These are phyloP conservation scores for Lichtheimia corymbifera DNA, from an alignment of 371 early-diverging fungal species.

Conservation along the genomic window DNA sequence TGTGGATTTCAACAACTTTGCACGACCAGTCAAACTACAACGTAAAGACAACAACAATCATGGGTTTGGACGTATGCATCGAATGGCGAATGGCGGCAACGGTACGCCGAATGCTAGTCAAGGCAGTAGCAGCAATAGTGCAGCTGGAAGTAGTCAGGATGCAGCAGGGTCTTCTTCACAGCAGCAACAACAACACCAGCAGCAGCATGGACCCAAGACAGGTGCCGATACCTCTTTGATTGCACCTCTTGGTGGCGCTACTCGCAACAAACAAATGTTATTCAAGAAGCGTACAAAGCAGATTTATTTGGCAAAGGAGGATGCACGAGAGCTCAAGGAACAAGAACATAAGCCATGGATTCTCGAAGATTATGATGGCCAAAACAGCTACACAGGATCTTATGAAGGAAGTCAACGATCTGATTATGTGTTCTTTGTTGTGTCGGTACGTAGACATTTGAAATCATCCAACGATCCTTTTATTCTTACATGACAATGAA, in stretches of 20 bases:
- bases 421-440: slow-evolving; percentile 81
- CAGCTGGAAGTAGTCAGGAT: slow-evolving; percentile 12
- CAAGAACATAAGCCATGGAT: slow-evolving; percentile 82
- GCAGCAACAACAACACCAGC: slow-evolving; percentile 28
- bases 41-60: slow-evolving; percentile 51
- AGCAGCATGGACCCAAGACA: slow-evolving; percentile 47
- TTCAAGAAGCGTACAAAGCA: slow-evolving; percentile 86
- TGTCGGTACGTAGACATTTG: slow-evolving; percentile 31
- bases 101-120: slow-evolving; percentile 10
- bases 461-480: not conserved
- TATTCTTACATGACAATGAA: not conserved
- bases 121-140: slow-evolving; percentile 24
- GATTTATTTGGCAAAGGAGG: slow-evolving; percentile 75
- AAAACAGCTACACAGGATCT: slow-evolving; percentile 71
- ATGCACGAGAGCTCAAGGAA: slow-evolving; percentile 66
- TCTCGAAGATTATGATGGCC: slow-evolving; percentile 72
- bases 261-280: slow-evolving; percentile 75
- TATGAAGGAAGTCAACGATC: slow-evolving; percentile 80
- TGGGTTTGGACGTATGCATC: slow-evolving; percentile 10
- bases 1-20: slow-evolving; percentile 58
- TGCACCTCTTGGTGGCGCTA: slow-evolving; percentile 80
- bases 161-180: slow-evolving; percentile 10
- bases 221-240: slow-evolving; percentile 76
- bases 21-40: slow-evolving; percentile 71
- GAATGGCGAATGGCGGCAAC: not conserved